Percentiles rank a stretch among this genome's conserved stretches.
phyloP scores from a whole-genome alignment of 2,329 filamentous ascomycete species.

The Penicillium vulpinum region DNA sequence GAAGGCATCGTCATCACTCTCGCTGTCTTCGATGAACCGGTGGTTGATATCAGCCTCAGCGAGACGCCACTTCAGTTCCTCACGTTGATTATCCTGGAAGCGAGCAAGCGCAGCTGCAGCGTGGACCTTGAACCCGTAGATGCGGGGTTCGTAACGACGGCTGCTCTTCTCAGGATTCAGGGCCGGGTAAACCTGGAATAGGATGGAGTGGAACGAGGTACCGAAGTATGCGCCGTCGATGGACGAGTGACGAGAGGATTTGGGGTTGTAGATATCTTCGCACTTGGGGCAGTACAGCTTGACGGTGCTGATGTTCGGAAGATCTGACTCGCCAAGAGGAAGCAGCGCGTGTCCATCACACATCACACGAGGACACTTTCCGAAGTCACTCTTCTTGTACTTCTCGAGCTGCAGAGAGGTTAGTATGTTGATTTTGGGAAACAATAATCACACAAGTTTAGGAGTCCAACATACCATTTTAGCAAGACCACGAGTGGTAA shows the following conservation, averaged over 20 bases:
- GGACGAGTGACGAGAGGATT: conserved; percentile 89
- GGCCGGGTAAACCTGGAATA: conserved; percentile 96
- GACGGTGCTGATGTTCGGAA: conserved; percentile 82
- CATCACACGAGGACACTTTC: conserved; percentile 94
- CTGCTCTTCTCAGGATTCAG: conserved; percentile 83
- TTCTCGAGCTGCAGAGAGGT: conserved; percentile 75
- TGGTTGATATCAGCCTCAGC: conserved; percentile 69
- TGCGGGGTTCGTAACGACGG: conserved; percentile 81
- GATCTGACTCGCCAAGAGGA: conserved; percentile 90
- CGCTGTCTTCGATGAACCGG: conserved; percentile 71
- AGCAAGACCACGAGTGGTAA: conserved; percentile 86
- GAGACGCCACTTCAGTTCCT: conserved; percentile 78
- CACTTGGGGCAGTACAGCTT: conserved; percentile 97
- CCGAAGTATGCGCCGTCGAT: conserved; percentile 99
- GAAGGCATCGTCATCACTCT: conserved; percentile 58
- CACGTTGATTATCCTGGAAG: conserved; percentile 82
- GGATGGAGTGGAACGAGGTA: conserved; percentile 96
- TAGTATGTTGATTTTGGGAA: background rate
- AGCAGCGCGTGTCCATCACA: conserved; percentile 91
- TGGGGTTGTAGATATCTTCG: conserved; percentile 98
- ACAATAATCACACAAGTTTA: background rate
- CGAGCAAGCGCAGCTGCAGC: conserved; percentile 81
- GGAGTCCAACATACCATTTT: conserved; percentile 79
- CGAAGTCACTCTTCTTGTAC: conserved; percentile 97
- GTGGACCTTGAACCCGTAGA: conserved; percentile 96